Base-by-base conservation (phyloP, 176 grass and related monocot species). In the Triticum urartu region DNA sequence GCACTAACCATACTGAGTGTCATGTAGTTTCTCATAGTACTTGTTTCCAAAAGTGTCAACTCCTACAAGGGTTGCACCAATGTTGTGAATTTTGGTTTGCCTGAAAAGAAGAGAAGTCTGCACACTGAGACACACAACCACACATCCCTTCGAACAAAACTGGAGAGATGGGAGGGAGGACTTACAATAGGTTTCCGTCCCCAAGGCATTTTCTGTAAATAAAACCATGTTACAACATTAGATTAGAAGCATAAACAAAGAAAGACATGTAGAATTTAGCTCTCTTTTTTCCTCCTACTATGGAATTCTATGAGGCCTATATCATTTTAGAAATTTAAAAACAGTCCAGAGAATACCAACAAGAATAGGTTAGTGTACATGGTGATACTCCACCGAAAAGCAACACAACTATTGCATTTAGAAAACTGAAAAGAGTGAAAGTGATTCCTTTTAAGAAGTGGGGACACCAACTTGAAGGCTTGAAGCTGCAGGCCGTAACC, bases 21-120 rank as follows among this genome's bases (percentile, higher is more conserved):
- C 90, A 26, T 91, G 86, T 69, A 94, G 26, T 47, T 95, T 94
- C 85, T 98, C 94, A 72, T 94, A 98, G 85, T 98, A 95, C 81
- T 94, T 95, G 82, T 98, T 98, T 85, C 94, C 97, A 59, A 90
- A 95, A 86, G 88, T 94, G 90, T 98, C 97, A 65, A 95, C 87
- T 62, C 97, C 97, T 69, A 95, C 84, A 61, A 95, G 82, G 36
- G 92, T 94, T 78, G 97, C 97, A 38, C 94, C 97, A 76, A 98
- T 94, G 45, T 89, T 89, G 67, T 98, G 97, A 77, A 98, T 89
- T 88, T 98, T 98, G 45, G 91, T 98, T 98, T 98, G 97, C 93
- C 97, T 98, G 88, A 28, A 73, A 84, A 64, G 5, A 76, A 40
- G n/a, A 79, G 65, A 67, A 87, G 26, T 17, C 26, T 65, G 26